Evolutionary conservation across 805 yeast genomes (phyloP), one percentile per base, ranked within the genome.

Genomic region (Cyberlindnera euphorbiiphila): DNA sequence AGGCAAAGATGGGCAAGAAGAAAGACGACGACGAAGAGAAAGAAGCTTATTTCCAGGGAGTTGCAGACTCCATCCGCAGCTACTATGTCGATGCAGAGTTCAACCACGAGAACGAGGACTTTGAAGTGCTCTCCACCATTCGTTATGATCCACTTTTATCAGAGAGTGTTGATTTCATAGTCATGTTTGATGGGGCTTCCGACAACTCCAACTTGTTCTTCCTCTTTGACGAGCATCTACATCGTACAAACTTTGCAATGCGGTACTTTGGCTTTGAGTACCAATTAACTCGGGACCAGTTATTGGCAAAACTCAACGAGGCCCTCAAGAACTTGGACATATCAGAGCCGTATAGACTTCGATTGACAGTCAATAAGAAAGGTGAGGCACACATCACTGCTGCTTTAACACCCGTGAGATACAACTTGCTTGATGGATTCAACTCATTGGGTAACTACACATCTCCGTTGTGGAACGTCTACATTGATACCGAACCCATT

Each of bases 61-160:
- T 31, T 3, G 44, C 42, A 2, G 18, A 31, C 4, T 25, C 15
- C 14, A 27, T 42, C 11, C 35, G 37, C 12, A 9, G 27, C 6
- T 11, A 37, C 6, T 47, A 46, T 25, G 31, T 31, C 6, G 37
- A 35, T 11, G 11, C 25, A 5, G 47, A 47, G 28, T 32, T 30
- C 39, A 40, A 38, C 13, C 25, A 34, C 29, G 32, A 32, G 2
- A 46, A 55, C 5, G 36, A 39, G 10, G 65, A 65, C 6, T 79
- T 84, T 51, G 73, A 78, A 45, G 57, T 86, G 12, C 60, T 86
- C 20, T 73, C 88, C 26, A 79, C 95, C 2, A 69, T 87, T 25
- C 65, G 96, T 34, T 87, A 81, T 53, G 94, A 85, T 48, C 91
- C 94, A 1, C 47, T 56, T 9, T 56, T 83, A 36, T 32, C 57